Evolutionary conservation across 1,139 yeast species (phyloP).

Genomic region (Blastobotrys apis): DNA sequence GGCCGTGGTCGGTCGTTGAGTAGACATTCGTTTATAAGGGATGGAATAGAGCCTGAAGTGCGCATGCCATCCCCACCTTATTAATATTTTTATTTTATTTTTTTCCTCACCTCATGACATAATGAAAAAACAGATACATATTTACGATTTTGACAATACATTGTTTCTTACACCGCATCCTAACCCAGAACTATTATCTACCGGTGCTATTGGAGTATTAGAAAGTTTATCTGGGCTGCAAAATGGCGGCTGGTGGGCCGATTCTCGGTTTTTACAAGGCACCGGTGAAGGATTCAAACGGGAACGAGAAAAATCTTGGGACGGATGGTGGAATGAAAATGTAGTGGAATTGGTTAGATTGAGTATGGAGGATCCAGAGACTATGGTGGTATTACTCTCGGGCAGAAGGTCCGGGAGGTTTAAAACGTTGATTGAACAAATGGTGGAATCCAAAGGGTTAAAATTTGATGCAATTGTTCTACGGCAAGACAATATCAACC

Average conservation of each 20-base stretch:
- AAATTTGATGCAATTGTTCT: slow-evolving; percentile 40
- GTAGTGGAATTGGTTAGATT: slow-evolving; percentile 34
- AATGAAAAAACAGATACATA: slow-evolving; percentile 30
- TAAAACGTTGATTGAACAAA: slow-evolving; percentile 27
- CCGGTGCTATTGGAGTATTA: slow-evolving; percentile 30
- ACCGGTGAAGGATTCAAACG: slow-evolving; percentile 37
- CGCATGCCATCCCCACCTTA: slow-evolving; percentile 8
- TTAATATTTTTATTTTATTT: neutral
- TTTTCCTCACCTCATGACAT: neutral
- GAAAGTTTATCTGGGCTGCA: slow-evolving; percentile 28
- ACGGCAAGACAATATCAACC: slow-evolving; percentile 30
- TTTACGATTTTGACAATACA: slow-evolving; percentile 49
- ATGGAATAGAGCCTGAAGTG: slow-evolving; percentile 2
- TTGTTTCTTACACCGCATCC: slow-evolving; percentile 45
- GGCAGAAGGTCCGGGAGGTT: slow-evolving; percentile 39
- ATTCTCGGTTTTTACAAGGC: slow-evolving; percentile 35
- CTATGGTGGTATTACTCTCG: slow-evolving; percentile 41
- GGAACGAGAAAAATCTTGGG: slow-evolving; percentile 31
- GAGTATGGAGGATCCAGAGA: slow-evolving; percentile 35
- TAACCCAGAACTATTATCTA: slow-evolving; percentile 38
- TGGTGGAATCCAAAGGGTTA: slow-evolving; percentile 30
- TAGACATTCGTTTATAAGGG: neutral
- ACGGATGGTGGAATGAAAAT: slow-evolving; percentile 42
- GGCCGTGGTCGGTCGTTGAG: slow-evolving; percentile 4
- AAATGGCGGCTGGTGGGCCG: slow-evolving; percentile 48